A percentile compares a stretch with the other conserved stretches of the same genome.
These are phyloP conservation scores for Exobasidium rhododendri DNA, from an alignment of 1,284 basidiomycete species.

Conservation along the genomic window DNA sequence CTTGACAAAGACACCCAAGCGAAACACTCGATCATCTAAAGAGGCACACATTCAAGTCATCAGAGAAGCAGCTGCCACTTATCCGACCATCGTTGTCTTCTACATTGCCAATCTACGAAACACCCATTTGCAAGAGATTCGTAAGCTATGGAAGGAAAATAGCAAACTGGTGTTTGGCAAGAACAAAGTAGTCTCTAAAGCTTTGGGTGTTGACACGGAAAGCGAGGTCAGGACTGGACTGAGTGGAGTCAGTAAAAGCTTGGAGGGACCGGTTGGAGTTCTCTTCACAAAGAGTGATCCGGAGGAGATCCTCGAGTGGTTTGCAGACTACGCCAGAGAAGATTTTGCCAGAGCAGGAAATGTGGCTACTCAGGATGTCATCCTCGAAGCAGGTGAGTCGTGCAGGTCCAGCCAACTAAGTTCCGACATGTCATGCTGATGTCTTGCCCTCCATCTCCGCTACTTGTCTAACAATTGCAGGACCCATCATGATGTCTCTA, in stretches of 20 bases:
- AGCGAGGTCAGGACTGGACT: conserved; percentile 81
- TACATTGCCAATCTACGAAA: conserved; percentile 93
- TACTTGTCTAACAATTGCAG: neutral
- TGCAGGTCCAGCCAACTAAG: neutral
- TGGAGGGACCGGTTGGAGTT: conserved; percentile 88
- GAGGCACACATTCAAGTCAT: conserved; percentile 77
- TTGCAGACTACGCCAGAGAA: conserved; percentile 78
- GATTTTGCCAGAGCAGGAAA: conserved; percentile 92
- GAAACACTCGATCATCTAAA: conserved; percentile 68
- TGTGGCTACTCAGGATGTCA: conserved; percentile 69
- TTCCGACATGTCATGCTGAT: too few relatives aligned
- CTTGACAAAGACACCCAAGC: conserved; percentile 61
- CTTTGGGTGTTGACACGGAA: conserved; percentile 81
- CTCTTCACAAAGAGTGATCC: conserved; percentile 86
- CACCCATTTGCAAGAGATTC: conserved; percentile 86
- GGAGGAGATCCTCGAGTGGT: conserved; percentile 89
- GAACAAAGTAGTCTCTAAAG: conserved; percentile 91
- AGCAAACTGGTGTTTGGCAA: conserved; percentile 78
- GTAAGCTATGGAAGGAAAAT: conserved; percentile 81
- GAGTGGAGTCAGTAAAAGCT: conserved; percentile 75
- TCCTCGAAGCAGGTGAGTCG: conserved; percentile 64
- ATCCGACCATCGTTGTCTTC: conserved; percentile 92
- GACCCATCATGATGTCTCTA: conserved; percentile 39
- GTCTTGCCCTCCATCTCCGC: neutral
- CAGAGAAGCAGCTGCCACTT: conserved; percentile 62